Conservation (phyloP, 1,139 yeast species). For the Casaregolazyma suthepensis region DNA sequence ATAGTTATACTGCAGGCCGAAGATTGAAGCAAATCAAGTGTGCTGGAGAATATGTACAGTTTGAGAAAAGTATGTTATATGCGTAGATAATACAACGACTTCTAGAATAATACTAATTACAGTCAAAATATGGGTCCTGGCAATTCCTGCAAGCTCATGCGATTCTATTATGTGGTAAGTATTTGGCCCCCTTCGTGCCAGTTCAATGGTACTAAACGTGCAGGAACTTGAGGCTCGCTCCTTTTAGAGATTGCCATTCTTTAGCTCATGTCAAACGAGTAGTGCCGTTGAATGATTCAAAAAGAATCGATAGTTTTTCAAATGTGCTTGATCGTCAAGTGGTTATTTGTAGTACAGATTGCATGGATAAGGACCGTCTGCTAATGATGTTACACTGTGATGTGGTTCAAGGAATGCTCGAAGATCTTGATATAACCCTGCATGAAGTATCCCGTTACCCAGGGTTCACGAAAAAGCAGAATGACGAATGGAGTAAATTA, state of each 20-base stretch:
- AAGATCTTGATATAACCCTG: constrained; percentile 25
- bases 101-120: neutral
- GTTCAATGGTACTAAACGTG: constrained; percentile 2
- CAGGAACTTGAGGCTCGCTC: constrained; percentile 1
- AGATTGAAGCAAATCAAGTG: constrained; percentile 24
- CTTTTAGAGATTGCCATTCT: constrained; percentile 29
- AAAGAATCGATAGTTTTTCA: constrained; percentile 13
- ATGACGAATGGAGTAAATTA: constrained; percentile 53
- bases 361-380: constrained; percentile 17
- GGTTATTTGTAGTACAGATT: constrained; percentile 29
- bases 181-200: constrained; percentile 5
- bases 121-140: constrained; percentile 52
- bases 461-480: constrained; percentile 60
- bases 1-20: constrained; percentile 21
- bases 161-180: constrained; percentile 28
- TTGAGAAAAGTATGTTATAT: constrained; percentile 32
- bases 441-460: constrained; percentile 44
- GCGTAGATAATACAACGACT: neutral
- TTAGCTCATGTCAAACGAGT: constrained; percentile 35
- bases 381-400: constrained; percentile 28
- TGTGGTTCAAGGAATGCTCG: constrained; percentile 13
- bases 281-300: constrained; percentile 23
- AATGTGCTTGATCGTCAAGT: constrained; percentile 26
- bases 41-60: constrained; percentile 27
- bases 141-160: constrained; percentile 42